Evolutionary conservation across 2,329 filamentous ascomycete genomes (phyloP).

Genomic region (Cyphellophora attinorum): DNA sequence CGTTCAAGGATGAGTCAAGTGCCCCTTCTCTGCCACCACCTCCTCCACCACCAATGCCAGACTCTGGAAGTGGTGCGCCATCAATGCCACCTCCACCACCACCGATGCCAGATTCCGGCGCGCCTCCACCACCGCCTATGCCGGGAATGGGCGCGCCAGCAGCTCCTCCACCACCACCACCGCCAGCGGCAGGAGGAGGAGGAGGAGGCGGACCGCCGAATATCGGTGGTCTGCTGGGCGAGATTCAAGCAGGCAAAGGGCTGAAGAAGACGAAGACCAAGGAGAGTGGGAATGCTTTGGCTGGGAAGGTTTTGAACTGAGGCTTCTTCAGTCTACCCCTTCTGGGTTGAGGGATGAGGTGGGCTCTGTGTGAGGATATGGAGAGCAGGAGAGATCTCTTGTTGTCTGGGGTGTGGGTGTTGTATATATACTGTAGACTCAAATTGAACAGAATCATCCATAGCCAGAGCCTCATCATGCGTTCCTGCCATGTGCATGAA

Average conservation of each 20-base stretch:
- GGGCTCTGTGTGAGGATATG: too few species aligned
- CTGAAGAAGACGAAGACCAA: slow-evolving; percentile 85
- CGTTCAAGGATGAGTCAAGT: slow-evolving; percentile 21
- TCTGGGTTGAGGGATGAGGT: too few species aligned
- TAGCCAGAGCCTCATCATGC: too few species aligned
- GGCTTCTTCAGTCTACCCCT: too few species aligned
- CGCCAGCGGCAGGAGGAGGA: slow-evolving; percentile 30
- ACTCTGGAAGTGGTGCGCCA: slow-evolving; percentile 24
- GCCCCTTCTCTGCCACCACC: slow-evolving; percentile 20
- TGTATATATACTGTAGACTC: too few species aligned
- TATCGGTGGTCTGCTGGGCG: slow-evolving; percentile 58
- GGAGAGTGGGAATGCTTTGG: slow-evolving; percentile 61
- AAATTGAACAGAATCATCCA: too few species aligned
- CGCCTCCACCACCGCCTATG: slow-evolving; percentile 28
- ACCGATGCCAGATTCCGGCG: slow-evolving; percentile 27
- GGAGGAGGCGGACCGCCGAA: slow-evolving; percentile 28
- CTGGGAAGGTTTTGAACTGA: slow-evolving; percentile 59
- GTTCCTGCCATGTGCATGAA: too few species aligned
- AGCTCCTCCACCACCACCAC: slow-evolving; percentile 26
- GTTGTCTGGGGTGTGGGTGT: too few species aligned
- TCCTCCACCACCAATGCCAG: slow-evolving; percentile 27
- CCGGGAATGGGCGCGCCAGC: slow-evolving; percentile 25
- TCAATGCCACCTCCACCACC: slow-evolving; percentile 30
- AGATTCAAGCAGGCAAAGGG: slow-evolving; percentile 71
- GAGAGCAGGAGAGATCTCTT: too few species aligned